Evolutionary conservation across 177 flowering plant genomes (phyloP), one percentile per base, ranked within the genome.

Genomic region (Vitis hybrid): DNA sequence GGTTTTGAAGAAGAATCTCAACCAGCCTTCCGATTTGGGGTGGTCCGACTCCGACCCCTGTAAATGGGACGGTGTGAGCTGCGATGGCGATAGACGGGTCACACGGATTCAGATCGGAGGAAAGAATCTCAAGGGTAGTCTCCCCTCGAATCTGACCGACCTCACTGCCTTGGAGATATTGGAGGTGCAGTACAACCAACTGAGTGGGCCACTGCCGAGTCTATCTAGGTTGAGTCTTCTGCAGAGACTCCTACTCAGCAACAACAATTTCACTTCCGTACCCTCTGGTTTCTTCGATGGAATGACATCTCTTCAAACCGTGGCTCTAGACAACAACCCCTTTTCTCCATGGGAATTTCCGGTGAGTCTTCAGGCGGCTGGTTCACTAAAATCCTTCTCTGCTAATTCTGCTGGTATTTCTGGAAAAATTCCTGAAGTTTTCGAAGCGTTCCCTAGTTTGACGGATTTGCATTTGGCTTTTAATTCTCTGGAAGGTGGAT

Each of bases 21-120:
- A 67, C 49, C 50, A 69, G 19, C 75, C 83, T 11, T 51, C 19
- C 7, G 4, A 64, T 7, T 78, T 84, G 15, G 78, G 70, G 9
- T 94, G 99, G 99, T 54, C 83, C 2, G 87, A 80, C 64, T 18
- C 85, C 1, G 82, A 90, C 75, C 89, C 89, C 1, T 91, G 97
- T 69, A 68, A 76, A 0, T 93, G 97, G 97, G 0, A 3, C 0
- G 13, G 61, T 0, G 82, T 92, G 13, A 3, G 0, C 7, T 94
- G 98, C 73, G n/a, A 65, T 4, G 10, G 10, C 0, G 50, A 72
- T 9, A 59, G 61, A 0, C 80, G 87, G 64, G 79, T 93, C 51
- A 77, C 79, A 17, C 51, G 82, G 68, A 91, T 94, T 62, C 96
- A 91, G 74, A 72, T 94, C 49, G 82, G 80, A 0, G 4, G 58